phyloP scores from a whole-genome alignment of 2,329 filamentous ascomycete genomes.

The Grosmannia serpens region DNA sequence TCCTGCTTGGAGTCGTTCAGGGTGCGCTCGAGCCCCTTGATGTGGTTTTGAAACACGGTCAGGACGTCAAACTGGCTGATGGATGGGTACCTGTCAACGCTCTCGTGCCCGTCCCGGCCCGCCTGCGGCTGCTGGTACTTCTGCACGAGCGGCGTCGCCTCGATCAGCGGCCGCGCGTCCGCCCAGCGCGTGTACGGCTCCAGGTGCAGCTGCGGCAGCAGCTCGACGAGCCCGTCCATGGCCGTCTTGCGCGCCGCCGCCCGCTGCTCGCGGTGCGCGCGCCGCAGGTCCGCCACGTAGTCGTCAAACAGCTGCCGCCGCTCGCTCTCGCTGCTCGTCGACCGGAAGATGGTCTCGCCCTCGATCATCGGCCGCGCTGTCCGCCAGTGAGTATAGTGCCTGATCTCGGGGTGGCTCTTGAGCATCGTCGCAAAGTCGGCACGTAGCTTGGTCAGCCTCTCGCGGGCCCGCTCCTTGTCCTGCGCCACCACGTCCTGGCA shows the following conservation, averaged over 20 bases:
- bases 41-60: slow-evolving; percentile 87
- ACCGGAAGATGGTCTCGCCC: slow-evolving; percentile 88
- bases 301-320: slow-evolving; percentile 86
- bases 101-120: not conserved
- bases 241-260: slow-evolving; percentile 62
- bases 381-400: slow-evolving; percentile 94
- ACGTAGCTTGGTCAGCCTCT: slow-evolving; percentile 81
- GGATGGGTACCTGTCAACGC: slow-evolving; percentile 35
- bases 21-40: slow-evolving; percentile 79
- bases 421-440: slow-evolving; percentile 95
- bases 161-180: slow-evolving; percentile 74
- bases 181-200: slow-evolving; percentile 94
- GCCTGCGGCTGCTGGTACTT: slow-evolving; percentile 17
- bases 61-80: slow-evolving; percentile 84
- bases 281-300: slow-evolving; percentile 78
- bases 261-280: slow-evolving; percentile 66
- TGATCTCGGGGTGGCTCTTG: slow-evolving; percentile 91
- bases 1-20: slow-evolving; percentile 88
- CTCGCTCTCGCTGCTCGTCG: slow-evolving; percentile 77
- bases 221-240: slow-evolving; percentile 67
- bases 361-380: slow-evolving; percentile 90
- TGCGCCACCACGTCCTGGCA: slow-evolving; percentile 79
- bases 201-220: slow-evolving; percentile 69
- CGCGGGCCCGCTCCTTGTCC: slow-evolving; percentile 90
- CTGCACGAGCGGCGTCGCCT: slow-evolving; percentile 65